Base-by-base conservation (phyloP, 805 yeast genomes). In the Candida ovalis region DNA sequence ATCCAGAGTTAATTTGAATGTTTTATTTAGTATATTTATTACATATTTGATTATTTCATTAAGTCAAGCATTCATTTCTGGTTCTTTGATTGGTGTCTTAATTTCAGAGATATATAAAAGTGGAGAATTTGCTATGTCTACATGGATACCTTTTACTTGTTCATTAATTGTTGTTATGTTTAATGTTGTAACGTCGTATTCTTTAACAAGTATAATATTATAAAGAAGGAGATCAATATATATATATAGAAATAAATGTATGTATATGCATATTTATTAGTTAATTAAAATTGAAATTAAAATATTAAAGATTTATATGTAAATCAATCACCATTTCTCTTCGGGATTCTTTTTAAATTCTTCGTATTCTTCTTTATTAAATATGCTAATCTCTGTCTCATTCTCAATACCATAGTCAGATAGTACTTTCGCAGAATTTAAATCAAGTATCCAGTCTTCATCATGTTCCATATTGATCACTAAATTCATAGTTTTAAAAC, bases 91-190 rank as follows among this genome's bases (percentile, higher is more conserved):
- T 37, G 97, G 97, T 0, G 71, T 90, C 12, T 62, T 94, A 39
- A 62, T 87, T 17, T 84, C 84, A 32, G 86, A 89, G 1, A 77
- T 90, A 7, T 91, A 91, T 68, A 73, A 76, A 46, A 82, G 96
- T 0, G 96, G 96, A 0, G 74, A 85, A 22, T 81, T 92, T 58
- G 78, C 86, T 21, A 88, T 94, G 95, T 84, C 95, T 12, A 88
- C 97, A 0, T 92, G 99, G 99, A 81, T 92, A 7, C 98, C 99
- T 0, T 76, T 92, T 55, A 77, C 86, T 47, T 88, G 91, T 81
- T 95, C 82, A 0, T 66, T 86, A 2, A 77, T 86, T 4, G 82
- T 81, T 56, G 74, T 87, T 5, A 61, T 89, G 39, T 86, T 78
- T 64, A 80, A 86, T 60, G 74, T 88, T 32, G 72, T 84, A 30